Conservation (phyloP, 768 basidiomycete genomes). For the Boletus fagicola region DNA sequence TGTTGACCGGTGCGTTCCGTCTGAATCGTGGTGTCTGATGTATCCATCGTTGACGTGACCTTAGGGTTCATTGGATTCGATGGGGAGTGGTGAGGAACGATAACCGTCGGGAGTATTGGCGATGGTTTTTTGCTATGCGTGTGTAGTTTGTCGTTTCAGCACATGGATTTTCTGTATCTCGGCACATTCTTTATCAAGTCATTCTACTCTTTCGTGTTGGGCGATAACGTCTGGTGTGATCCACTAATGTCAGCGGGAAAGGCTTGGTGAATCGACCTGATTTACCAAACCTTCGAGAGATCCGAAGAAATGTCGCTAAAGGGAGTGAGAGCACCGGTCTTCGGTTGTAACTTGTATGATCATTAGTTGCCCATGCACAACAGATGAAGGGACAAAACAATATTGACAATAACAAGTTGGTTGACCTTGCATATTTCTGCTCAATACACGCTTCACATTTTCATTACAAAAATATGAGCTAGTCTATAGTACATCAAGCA, state of each 20-base stretch:
- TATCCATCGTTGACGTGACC: not conserved
- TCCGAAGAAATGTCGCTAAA: not conserved
- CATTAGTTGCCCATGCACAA: too few species aligned
- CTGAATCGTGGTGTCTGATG: not conserved
- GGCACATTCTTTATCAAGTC: not conserved
- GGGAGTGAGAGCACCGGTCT: not conserved
- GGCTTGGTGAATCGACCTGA: too few species aligned
- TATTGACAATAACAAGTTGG: too few species aligned
- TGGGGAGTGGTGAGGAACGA: slow-evolving; percentile 65
- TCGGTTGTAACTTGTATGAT: not conserved
- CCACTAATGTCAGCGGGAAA: not conserved
- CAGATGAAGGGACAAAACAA: too few species aligned
- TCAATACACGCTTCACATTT: not conserved
- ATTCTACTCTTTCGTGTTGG: not conserved
- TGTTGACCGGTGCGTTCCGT: slow-evolving; percentile 56
- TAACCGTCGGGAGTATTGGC: too few species aligned
- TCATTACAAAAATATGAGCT: not conserved
- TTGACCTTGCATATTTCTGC: not conserved
- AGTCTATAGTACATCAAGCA: slow-evolving; percentile 11
- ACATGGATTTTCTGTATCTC: not conserved
- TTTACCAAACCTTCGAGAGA: not conserved
- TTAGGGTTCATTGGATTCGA: slow-evolving; percentile 83
- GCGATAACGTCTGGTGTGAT: not conserved
- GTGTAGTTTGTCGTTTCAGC: not conserved
- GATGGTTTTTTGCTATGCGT: not conserved